A percentile compares a stretch with the other conserved stretches of the same genome.
Conservation (phyloP, 129 eudicot species). For the Logfia minima region DNA sequence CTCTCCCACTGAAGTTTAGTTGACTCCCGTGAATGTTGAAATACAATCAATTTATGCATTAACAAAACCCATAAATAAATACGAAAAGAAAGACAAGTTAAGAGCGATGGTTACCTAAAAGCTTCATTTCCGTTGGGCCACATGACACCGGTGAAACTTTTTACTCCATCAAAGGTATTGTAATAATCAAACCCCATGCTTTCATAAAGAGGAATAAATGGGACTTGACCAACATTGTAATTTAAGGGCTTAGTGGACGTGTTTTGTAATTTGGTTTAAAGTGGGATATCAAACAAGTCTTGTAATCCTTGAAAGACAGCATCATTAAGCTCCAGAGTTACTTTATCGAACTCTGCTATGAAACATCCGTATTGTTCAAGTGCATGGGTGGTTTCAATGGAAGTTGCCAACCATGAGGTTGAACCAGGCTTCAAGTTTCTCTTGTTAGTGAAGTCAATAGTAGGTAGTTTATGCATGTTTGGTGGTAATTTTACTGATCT, state of each 20-base stretch:
- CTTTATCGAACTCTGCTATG: constrained; percentile 42
- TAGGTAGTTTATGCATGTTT: constrained; percentile 48
- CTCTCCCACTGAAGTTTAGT: too few species aligned
- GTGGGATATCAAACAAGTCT: constrained; percentile 58
- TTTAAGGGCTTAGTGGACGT: constrained; percentile 55
- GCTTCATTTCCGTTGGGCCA: constrained; percentile 62
- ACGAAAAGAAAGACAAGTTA: neutral
- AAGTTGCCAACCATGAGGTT: constrained; percentile 39
- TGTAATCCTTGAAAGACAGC: constrained; percentile 37
- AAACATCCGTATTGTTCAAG: constrained; percentile 67
- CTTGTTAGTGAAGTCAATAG: constrained; percentile 46
- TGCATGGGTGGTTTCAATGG: constrained; percentile 42
- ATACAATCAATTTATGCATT: too few species aligned
- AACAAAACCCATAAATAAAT: too few species aligned
- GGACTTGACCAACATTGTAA: constrained; percentile 62
- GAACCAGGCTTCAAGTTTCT: constrained; percentile 39
- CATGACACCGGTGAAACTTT: constrained; percentile 46
- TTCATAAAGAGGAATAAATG: constrained; percentile 67
- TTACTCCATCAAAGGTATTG: constrained; percentile 47
- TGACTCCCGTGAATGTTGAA: too few species aligned
- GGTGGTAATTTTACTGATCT: neutral
- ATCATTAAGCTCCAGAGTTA: constrained; percentile 39
- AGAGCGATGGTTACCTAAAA: constrained; percentile 43
- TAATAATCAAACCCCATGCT: constrained; percentile 64
- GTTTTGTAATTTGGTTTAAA: constrained; percentile 48